Percentiles rank a stretch among this genome's conserved stretches.
Conservation (phyloP, 208 protist genomes). For the Acanthamoeba polyphaga region DNA sequence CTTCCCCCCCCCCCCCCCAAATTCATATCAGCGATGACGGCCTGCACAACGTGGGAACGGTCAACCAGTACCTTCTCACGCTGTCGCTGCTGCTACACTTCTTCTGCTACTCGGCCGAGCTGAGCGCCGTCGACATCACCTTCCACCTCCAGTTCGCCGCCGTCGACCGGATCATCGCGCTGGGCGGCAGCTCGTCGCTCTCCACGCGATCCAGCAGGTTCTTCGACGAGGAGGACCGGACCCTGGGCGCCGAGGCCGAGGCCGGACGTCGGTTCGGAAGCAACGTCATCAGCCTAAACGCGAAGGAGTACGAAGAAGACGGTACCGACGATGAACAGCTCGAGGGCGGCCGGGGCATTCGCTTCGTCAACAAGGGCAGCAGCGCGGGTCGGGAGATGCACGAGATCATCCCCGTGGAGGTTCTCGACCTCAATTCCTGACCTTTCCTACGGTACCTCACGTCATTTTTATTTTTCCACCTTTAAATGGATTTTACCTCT, state of each 20-base stretch:
- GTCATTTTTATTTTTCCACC: no score
- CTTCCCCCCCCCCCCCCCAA: no score
- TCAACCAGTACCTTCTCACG: constrained; percentile 27
- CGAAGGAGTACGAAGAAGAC: no score
- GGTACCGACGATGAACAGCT: not conserved
- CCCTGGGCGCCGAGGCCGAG: not conserved
- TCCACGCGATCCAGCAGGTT: not conserved
- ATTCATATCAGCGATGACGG: not conserved
- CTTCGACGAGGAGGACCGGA: not conserved
- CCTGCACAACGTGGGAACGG: not conserved
- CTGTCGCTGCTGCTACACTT: constrained; percentile 1
- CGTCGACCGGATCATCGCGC: not conserved
- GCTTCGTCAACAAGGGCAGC: constrained; percentile 10
- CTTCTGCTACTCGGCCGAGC: constrained; percentile 3
- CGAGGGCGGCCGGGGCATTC: not conserved
- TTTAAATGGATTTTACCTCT: no score
- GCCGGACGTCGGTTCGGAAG: no score
- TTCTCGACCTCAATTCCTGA: not conserved
- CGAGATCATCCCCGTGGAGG: constrained; percentile 22
- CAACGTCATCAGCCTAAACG: no score
- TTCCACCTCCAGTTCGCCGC: constrained; percentile 5
- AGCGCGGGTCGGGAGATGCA: not conserved
- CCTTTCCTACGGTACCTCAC: not conserved
- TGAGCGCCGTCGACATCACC: not conserved
- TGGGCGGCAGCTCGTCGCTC: not conserved